Percentiles rank a stretch among this genome's conserved stretches.
These are phyloP conservation scores for Paraphysoderma sedebokerense DNA, from an alignment of 371 early-diverging fungal species.

Conservation along the genomic window DNA sequence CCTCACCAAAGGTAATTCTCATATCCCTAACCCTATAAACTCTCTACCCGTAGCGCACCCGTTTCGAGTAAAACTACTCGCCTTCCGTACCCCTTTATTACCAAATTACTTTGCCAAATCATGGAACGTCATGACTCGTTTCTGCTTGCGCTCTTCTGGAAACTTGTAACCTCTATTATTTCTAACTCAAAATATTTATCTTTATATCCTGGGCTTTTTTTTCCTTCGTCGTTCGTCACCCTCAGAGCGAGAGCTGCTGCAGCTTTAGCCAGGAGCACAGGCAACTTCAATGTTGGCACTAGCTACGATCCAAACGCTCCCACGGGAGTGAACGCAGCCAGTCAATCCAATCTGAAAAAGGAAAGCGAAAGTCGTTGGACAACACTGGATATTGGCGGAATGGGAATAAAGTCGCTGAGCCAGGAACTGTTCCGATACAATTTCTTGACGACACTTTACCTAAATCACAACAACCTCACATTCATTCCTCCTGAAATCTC, in stretches of 20 bases:
- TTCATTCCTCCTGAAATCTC: conserved; percentile 53
- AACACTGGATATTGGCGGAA: conserved; percentile 77
- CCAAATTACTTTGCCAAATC: neutral
- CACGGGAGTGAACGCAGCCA: too few species aligned
- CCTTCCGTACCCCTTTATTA: conserved; percentile 4
- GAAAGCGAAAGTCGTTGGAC: too few species aligned
- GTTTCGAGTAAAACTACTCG: conserved; percentile 11
- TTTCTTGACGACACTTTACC: conserved; percentile 77
- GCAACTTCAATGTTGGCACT: conserved; percentile 30
- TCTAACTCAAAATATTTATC: too few species aligned
- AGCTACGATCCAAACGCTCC: conserved; percentile 46
- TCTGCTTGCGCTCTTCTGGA: conserved; percentile 9
- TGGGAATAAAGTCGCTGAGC: conserved; percentile 67
- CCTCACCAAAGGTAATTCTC: conserved; percentile 89
- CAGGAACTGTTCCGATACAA: conserved; percentile 52
- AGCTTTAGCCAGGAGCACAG: conserved; percentile 8
- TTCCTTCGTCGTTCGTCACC: too few species aligned
- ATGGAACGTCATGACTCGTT: conserved; percentile 6
- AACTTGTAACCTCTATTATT: conserved; percentile 11
- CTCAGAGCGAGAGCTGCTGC: too few species aligned
- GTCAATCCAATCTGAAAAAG: too few species aligned
- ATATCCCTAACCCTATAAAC: too few species aligned
- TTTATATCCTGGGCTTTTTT: too few species aligned
- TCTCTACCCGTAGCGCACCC: conserved; percentile 39
- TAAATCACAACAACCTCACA: conserved; percentile 83